phyloP scores from a whole-genome alignment of 2,329 filamentous ascomycete genomes.

The Trichoderma atroviride region DNA sequence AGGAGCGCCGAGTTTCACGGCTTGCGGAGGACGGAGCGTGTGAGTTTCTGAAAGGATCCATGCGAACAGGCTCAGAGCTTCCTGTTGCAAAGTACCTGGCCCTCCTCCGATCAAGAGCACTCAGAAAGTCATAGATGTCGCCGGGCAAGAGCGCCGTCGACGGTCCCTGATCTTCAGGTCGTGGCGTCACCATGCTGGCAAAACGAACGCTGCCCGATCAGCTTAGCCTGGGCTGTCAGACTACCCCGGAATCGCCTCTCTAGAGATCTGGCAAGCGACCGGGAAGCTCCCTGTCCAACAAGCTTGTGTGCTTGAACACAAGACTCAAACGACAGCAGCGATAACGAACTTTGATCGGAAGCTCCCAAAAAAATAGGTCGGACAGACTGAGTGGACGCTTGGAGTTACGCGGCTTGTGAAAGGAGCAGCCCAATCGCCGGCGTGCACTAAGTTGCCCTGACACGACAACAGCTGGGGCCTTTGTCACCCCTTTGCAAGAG shows the following conservation, averaged over 20 bases:
- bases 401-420: not conserved
- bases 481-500: not conserved
- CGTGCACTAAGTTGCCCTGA: not conserved
- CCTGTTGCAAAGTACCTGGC: not conserved
- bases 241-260: not conserved
- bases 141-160: not conserved
- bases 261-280: not conserved
- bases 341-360: not conserved
- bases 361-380: not conserved
- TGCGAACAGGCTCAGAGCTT: not conserved
- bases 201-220: not conserved
- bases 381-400: not conserved
- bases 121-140: conserved; percentile 3
- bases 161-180: not conserved
- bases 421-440: not conserved
- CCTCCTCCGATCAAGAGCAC: not conserved
- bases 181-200: not conserved
- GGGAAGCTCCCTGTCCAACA: not conserved
- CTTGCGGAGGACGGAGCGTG: not conserved
- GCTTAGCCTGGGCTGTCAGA: not conserved
- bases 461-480: not conserved
- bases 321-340: not conserved
- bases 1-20: not conserved
- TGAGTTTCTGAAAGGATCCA: not conserved
- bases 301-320: not conserved